These are phyloP conservation scores for Inonotus hispidus DNA, from an alignment of 1,284 basidiomycete species.

Conservation along the genomic window DNA sequence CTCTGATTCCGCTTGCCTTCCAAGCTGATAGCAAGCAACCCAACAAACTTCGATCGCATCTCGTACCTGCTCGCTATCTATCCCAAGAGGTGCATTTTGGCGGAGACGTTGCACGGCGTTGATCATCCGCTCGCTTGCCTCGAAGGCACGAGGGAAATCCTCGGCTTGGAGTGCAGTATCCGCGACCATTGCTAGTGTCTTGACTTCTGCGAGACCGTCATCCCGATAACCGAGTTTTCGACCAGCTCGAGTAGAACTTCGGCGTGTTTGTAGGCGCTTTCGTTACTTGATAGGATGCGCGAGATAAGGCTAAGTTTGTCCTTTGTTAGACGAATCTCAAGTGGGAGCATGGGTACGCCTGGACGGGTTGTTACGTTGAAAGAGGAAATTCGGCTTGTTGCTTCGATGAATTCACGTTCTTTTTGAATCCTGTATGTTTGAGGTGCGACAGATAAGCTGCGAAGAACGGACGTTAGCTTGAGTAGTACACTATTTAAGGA, in stretches of 20 bases:
- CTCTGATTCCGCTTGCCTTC: slow-evolving; percentile 69
- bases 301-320: slow-evolving; percentile 81
- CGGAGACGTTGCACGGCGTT: slow-evolving; percentile 49
- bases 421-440: slow-evolving; percentile 54
- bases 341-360: slow-evolving; percentile 76
- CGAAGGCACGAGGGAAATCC: slow-evolving; percentile 71
- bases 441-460: slow-evolving; percentile 70
- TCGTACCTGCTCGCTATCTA: slow-evolving; percentile 41
- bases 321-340: slow-evolving; percentile 85
- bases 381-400: slow-evolving; percentile 80
- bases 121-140: slow-evolving; percentile 70
- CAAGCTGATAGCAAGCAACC: slow-evolving; percentile 83
- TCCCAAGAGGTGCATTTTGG: slow-evolving; percentile 28
- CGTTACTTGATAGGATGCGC: slow-evolving; percentile 74
- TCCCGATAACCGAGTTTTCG: slow-evolving; percentile 78
- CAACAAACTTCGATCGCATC: slow-evolving; percentile 79
- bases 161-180: slow-evolving; percentile 77
- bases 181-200: slow-evolving; percentile 82
- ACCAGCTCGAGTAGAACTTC: slow-evolving; percentile 87
- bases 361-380: slow-evolving; percentile 74
- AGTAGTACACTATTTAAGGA: not conserved
- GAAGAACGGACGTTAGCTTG: not conserved
- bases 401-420: slow-evolving; percentile 92
- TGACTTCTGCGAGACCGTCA: slow-evolving; percentile 69
- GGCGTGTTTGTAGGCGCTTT: slow-evolving; percentile 82